These are phyloP conservation scores for Lactarius pseudohatsudake DNA, from an alignment of 768 basidiomycete species.

Conservation along the genomic window DNA sequence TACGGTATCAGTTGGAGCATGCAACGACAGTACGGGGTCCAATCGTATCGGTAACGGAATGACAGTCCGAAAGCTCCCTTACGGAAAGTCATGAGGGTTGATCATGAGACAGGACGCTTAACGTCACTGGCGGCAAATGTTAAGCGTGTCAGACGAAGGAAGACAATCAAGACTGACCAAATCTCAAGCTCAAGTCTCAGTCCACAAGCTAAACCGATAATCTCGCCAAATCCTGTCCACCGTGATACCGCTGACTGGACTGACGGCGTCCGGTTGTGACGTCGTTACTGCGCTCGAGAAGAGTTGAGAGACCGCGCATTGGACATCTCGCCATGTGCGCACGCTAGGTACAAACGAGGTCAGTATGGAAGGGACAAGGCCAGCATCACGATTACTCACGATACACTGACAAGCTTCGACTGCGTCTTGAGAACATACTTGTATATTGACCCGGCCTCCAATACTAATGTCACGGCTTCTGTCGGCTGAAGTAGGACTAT, in stretches of 20 bases:
- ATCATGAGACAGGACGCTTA: constrained; percentile 12
- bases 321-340: constrained; percentile 63
- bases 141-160: constrained; percentile 1
- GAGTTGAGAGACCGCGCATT: constrained; percentile 60
- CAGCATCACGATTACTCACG: constrained; percentile 45
- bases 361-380: background rate
- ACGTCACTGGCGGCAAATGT: constrained; percentile 2
- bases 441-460: constrained; percentile 69
- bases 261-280: constrained; percentile 37
- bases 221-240: constrained; percentile 70
- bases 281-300: constrained; percentile 43
- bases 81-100: constrained; percentile 9
- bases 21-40: constrained; percentile 20
- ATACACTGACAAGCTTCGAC: constrained; percentile 66
- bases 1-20: constrained; percentile 25
- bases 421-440: constrained; percentile 66
- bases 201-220: constrained; percentile 62
- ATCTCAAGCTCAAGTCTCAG: constrained; percentile 21
- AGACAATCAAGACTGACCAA: constrained; percentile 1
- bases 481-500: constrained; percentile 59
- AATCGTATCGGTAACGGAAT: constrained; percentile 17
- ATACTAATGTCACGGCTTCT: constrained; percentile 63
- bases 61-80: constrained; percentile 12
- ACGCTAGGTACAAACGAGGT: constrained; percentile 42
- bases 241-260: constrained; percentile 52